A percentile compares a stretch with the other conserved stretches of the same genome.
phyloP scores from a whole-genome alignment of 192 early-diverging fungal species.

The Dissophora globulifera region DNA sequence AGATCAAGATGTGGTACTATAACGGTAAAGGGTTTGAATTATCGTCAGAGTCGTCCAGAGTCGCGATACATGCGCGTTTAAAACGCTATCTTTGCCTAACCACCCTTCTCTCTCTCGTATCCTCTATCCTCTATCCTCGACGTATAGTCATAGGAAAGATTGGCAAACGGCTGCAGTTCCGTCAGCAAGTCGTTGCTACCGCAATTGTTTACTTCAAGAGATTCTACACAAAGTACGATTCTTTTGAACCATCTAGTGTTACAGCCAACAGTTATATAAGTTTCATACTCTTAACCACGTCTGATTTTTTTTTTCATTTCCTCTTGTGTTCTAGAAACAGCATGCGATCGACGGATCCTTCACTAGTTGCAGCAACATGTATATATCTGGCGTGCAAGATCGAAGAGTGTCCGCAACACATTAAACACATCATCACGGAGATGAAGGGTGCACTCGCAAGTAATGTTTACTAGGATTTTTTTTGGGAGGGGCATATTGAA shows the following conservation, averaged over 20 bases:
- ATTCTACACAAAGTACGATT: conserved; percentile 81
- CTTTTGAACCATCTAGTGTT: too few species aligned
- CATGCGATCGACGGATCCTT: conserved; percentile 78
- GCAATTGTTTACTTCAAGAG: conserved; percentile 90
- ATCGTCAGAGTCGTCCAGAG: too few species aligned
- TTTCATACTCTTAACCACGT: too few species aligned
- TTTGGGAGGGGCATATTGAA: too few species aligned
- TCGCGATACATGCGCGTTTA: too few species aligned
- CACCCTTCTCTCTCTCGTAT: too few species aligned
- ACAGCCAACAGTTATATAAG: too few species aligned
- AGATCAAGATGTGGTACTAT: conserved; percentile 73
- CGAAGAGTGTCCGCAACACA: conserved; percentile 80
- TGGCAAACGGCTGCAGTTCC: conserved; percentile 73
- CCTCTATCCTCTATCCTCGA: too few species aligned
- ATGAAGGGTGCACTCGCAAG: conserved; percentile 54
- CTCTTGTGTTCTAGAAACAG: conserved; percentile 70
- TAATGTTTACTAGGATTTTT: too few species aligned
- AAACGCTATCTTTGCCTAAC: too few species aligned
- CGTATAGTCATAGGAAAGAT: conserved; percentile 85
- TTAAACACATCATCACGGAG: conserved; percentile 65
- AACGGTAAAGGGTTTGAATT: conserved; percentile 62
- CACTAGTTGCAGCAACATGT: conserved; percentile 81
- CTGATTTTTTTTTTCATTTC: too few species aligned
- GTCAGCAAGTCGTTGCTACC: conserved; percentile 87
- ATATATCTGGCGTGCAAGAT: conserved; percentile 92